Percentiles rank a stretch among this genome's conserved stretches.
These are phyloP conservation scores for Talaromyces pinophilus DNA, from an alignment of 2,329 filamentous ascomycete species.

Conservation along the genomic window DNA sequence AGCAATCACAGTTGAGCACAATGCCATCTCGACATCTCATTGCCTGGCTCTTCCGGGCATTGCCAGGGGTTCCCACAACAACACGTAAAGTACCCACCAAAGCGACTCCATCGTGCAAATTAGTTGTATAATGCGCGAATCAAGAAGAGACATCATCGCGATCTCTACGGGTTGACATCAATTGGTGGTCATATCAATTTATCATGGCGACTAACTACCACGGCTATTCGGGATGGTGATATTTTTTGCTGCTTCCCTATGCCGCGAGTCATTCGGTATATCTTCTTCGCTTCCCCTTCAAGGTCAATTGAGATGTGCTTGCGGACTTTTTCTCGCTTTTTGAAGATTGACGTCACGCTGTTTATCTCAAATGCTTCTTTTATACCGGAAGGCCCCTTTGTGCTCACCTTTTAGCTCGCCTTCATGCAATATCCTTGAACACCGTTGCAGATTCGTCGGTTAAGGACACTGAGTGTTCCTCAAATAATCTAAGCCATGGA, in stretches of 20 bases:
- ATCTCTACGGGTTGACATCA: background rate
- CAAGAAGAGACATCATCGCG: background rate
- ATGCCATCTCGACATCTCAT: background rate
- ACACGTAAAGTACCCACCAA: constrained; percentile 11
- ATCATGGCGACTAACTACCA: background rate
- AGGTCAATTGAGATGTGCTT: background rate
- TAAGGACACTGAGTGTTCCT: background rate
- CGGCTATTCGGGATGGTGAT: background rate
- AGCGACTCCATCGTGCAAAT: background rate
- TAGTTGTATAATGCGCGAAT: constrained; percentile 8
- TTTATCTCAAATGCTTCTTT: background rate
- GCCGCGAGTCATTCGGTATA: background rate
- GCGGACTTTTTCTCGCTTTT: background rate
- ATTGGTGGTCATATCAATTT: background rate
- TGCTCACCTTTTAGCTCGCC: background rate
- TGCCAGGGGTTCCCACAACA: constrained; percentile 11
- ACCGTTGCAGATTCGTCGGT: background rate
- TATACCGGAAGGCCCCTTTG: background rate
- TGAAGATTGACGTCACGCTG: background rate
- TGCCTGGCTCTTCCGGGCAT: constrained; percentile 4
- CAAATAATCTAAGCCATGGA: background rate
- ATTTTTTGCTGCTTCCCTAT: background rate
- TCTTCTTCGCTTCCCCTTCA: background rate
- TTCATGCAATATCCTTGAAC: background rate
- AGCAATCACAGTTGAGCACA: background rate